Evolutionary conservation across 331 rosid species (phyloP).

Genomic region (Telfairia occidentalis): DNA sequence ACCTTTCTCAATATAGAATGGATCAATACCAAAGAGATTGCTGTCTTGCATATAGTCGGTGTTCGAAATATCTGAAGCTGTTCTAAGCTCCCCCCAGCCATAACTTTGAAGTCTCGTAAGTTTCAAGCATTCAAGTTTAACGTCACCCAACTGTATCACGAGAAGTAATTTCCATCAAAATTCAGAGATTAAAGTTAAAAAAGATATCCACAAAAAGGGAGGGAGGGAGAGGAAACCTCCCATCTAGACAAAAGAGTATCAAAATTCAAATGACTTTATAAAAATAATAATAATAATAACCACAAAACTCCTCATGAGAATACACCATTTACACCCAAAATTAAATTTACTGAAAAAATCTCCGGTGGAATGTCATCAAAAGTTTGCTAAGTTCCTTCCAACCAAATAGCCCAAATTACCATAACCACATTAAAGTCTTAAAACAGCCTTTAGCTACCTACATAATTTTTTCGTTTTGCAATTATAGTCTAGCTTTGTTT

Average conservation of each 20-base stretch:
- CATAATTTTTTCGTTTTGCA: background rate
- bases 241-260: background rate
- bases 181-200: background rate
- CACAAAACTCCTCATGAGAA: background rate
- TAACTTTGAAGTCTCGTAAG: slow-evolving; percentile 44
- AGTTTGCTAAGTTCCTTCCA: background rate
- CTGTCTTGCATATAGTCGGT: slow-evolving; percentile 25
- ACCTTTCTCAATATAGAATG: slow-evolving; percentile 75
- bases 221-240: background rate
- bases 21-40: slow-evolving; percentile 53
- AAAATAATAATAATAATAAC: background rate
- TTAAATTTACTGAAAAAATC: background rate
- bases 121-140: slow-evolving; percentile 22
- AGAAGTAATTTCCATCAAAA: slow-evolving; percentile 8
- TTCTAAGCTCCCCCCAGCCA: slow-evolving; percentile 53
- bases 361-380: background rate
- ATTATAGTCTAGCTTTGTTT: background rate
- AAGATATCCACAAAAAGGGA: background rate
- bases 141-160: slow-evolving; percentile 33
- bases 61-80: slow-evolving; percentile 17
- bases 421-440: background rate
- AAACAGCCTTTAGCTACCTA: background rate
- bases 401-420: background rate
- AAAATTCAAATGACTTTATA: background rate
- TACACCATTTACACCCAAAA: background rate